phyloP scores from a whole-genome alignment of 148 eudicot genomes.

The Dysphania ambrosioides region DNA sequence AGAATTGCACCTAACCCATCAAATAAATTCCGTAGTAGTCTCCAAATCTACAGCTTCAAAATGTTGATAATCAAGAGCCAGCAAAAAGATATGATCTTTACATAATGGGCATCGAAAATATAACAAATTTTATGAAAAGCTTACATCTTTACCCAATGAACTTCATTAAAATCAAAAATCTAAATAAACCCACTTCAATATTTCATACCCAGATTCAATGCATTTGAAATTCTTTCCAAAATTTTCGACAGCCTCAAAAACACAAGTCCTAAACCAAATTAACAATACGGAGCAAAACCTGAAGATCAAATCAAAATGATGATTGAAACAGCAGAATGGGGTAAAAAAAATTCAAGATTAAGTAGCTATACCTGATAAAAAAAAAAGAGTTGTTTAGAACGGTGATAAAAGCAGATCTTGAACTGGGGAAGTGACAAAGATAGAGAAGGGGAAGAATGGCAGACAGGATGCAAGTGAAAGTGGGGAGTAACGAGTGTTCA shows the following conservation, averaged over 20 bases:
- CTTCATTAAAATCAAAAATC: slow-evolving; percentile 8
- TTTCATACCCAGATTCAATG: background rate
- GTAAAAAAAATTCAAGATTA: slow-evolving; percentile 13
- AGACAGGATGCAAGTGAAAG: slow-evolving; percentile 11
- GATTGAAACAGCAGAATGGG: background rate
- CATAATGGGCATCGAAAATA: background rate
- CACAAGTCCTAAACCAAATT: no score
- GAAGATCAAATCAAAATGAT: background rate
- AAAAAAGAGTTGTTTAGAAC: slow-evolving; percentile 15
- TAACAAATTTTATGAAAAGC: slow-evolving; percentile 3
- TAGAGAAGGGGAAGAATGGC: background rate
- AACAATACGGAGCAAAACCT: no score
- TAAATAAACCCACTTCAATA: background rate
- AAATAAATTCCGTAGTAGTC: background rate
- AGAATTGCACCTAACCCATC: background rate
- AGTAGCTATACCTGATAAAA: slow-evolving; percentile 14
- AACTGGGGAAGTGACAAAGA: background rate
- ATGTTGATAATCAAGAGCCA: background rate
- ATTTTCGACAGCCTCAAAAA: no score
- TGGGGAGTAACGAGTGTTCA: slow-evolving; percentile 26
- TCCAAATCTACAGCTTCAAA: no score
- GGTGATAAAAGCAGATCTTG: slow-evolving; percentile 23
- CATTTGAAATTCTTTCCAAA: slow-evolving; percentile 6
- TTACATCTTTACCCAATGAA: slow-evolving; percentile 22
- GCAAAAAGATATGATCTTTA: slow-evolving; percentile 21